Evolutionary conservation across 495 filamentous ascomycete species (phyloP), one percentile per base, ranked within the genome.

Genomic region (Penicillium mononematosum): DNA sequence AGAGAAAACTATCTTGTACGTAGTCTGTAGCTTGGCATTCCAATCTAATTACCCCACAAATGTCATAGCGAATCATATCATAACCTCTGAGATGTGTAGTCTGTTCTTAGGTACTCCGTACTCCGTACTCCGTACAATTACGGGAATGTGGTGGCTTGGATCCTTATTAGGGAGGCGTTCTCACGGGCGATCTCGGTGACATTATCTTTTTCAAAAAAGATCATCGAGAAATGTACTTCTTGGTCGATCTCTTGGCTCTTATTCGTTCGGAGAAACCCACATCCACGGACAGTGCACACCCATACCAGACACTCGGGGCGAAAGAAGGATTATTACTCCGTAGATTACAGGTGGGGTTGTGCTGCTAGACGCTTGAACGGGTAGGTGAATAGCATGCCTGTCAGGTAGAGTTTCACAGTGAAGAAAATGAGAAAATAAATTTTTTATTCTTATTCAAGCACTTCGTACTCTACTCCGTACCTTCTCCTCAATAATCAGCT

Each of bases 301-400:
- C 53, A 56, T 62, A 60, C 65, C 62, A 67, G 58, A 60, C 54
- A 56, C 58, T 65, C 64, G 64, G 64, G 58, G 52, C 61, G 11
- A 34, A 34, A 48, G 50, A 55, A 31, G 20, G 32, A 22, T 25
- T 25, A 36, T 39, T 39, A 34, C 22, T 39, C 16, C 14, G 16
- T 46, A n/a, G 2, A 11, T 17, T 14, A 25, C 24, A 45, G 31
- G 31, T 34, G 31, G 31, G 31, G 31, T 12, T 34, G 4, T n/a
- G 31, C 42, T 20, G 6, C 11, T 34, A 5, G 22, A 38, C 32
- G 29, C 44, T 36, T 38, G 36, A 50, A 41, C 22, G 38, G 36
- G 46, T 31, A 52, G 20, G 41, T 58, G 19, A 44, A 38, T 17
- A 43, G 12, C 34, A 34, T 45, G 24, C 29, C 10, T 50, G 47